Percentiles rank a stretch among this genome's conserved stretches.
Conservation (phyloP, 2,329 filamentous ascomycete genomes). For the Cladophialophora bantiana region DNA sequence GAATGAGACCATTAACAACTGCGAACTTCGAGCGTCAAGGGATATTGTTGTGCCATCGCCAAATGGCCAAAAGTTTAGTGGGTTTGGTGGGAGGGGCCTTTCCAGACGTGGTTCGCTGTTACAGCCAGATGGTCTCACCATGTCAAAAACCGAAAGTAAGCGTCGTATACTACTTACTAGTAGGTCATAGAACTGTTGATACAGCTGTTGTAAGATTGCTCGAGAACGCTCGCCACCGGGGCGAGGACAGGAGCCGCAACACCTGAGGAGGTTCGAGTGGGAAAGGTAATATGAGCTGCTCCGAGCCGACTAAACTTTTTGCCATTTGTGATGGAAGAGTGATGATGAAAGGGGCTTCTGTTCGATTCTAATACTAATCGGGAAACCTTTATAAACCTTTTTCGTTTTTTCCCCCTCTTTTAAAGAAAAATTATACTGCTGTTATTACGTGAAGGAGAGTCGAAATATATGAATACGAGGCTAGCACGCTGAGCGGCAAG, state of each 20-base stretch:
- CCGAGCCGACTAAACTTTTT: slow-evolving; percentile 1
- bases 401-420: neutral
- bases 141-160: neutral
- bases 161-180: neutral
- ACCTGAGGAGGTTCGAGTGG: slow-evolving; percentile 1
- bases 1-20: slow-evolving; percentile 1
- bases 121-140: neutral
- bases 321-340: neutral
- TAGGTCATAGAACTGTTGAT: neutral
- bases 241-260: slow-evolving; percentile 6
- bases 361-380: neutral
- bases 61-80: neutral
- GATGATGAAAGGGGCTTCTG: neutral
- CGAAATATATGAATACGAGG: neutral
- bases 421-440: no score
- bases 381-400: neutral
- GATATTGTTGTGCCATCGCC: neutral
- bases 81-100: slow-evolving; percentile 16
- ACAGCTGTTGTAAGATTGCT: slow-evolving; percentile 1
- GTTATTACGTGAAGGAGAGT: no score
- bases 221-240: slow-evolving; percentile 5
- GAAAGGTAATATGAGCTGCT: slow-evolving; percentile 1
- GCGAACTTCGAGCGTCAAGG: slow-evolving; percentile 9
- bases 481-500: neutral
- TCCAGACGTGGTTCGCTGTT: slow-evolving; percentile 8